Evolutionary conservation across 164 flowering plant species (phyloP), one percentile per base, ranked within the genome.

Genomic region (Kingdonia uniflora): DNA sequence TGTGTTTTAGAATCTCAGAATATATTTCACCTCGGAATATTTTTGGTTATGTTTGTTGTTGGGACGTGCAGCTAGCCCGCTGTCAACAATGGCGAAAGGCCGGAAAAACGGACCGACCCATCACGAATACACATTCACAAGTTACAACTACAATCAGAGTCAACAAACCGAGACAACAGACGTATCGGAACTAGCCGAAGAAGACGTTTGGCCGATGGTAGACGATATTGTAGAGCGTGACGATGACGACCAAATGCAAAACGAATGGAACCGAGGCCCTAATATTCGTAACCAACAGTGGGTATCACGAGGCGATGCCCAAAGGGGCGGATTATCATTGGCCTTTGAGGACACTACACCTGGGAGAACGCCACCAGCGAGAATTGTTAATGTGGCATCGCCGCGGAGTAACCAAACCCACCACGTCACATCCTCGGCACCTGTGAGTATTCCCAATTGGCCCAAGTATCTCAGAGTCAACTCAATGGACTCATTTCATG

Each of bases 381-480:
- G 80, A 68, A 79, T 88, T 48, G 70, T 83, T 35, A 85, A 80
- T 80, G 57, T 65, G 57, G 57, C 74, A 79, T 2, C 54, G 54
- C 15, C 68, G 57, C 52, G 77, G 73, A 46, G 26, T 60, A 7
- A 1, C 45, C 5, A 11, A 63, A 6, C 65, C 78, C 59, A 17
- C 15, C 80, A 76, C 41, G 46, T 79, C 73, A 87, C 91, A 15
- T 52, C 85, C 19, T 90, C 97, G 0, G 95, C 95, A 2, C 97
- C 97, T 20, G 80, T 90, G 57, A 80, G 76, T 68, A 89, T 87
- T 19, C 97, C 97, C 0, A 84, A 81, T 60, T 87, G 95, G 95
- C 60, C 77, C 7, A 81, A 74, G 35, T 29, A 29, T 71, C 80
- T 85, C 5, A 80, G 85, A 29, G 89, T 77, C 2, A 74, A 80